Evolutionary conservation across 805 yeast genomes (phyloP), one percentile per base, ranked within the genome.

Genomic region (Metschnikowia shivogae): DNA sequence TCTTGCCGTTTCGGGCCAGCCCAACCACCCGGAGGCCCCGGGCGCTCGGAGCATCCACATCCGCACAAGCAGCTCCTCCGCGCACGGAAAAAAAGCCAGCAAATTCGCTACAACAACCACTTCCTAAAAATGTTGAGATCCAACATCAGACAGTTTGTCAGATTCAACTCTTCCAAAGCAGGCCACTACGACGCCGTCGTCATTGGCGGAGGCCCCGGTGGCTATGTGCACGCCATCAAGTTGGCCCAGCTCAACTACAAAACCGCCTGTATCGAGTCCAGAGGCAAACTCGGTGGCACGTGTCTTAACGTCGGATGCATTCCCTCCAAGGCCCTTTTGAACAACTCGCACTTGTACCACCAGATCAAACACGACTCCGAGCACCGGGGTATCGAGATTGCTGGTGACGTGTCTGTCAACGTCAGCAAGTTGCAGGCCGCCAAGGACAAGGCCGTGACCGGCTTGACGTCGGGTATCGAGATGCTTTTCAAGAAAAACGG

Each of bases 121-220:
- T 12, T 17, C 28, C 27, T 22, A 35, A 43, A 11, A 22, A 55
- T 55, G 58, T 55, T 55, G 58, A 55, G 57, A 55, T 43, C 53
- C 43, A 55, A 50, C 52, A 53, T 56, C 36, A 52, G 58, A 47
- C 70, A 68, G 50, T 69, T 70, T 50, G 62, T 67, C 54, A 64
- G 76, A 62, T 64, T 55, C 56, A 67, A 65, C 48, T 70, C 74
- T 27, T 64, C 74, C 49, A 68, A 71, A 54, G 70, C 73, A 59
- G 58, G 58, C 41, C 83, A 84, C 62, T 93, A 88, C 65, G 98
- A 93, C 62, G 80, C 93, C 44, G 95, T 92, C 44, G 88, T 93
- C 58, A 86, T 93, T 62, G 99, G 99, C 57, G 98, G 97, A 60
- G 99, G 99, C 48, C 99, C 99, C 57, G 99, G 98, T 69, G 99